Evolutionary conservation across 2,329 filamentous ascomycete species (phyloP).

Genomic region (Stemphylium beticola): DNA sequence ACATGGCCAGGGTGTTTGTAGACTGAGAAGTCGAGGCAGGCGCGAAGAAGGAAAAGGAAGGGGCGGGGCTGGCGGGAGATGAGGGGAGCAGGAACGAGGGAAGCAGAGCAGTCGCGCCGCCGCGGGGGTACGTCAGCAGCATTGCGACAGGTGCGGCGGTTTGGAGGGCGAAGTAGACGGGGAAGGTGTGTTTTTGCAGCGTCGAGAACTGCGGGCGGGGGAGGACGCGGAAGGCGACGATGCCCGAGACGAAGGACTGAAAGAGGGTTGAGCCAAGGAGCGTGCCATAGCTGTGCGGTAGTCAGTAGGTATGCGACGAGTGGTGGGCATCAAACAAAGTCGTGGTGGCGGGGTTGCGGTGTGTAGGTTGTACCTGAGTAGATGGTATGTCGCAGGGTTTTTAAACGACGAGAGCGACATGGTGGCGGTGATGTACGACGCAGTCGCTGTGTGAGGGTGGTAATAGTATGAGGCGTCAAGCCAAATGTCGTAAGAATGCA

Average conservation of each 20-base stretch:
- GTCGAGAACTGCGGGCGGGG: conserved; percentile 80
- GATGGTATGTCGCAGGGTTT: conserved; percentile 75
- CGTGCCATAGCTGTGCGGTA: conserved; percentile 73
- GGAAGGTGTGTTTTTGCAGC: conserved; percentile 79
- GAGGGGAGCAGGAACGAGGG: neutral
- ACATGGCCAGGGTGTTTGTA: conserved; percentile 31
- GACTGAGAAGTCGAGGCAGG: conserved; percentile 3
- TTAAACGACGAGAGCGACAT: conserved; percentile 60
- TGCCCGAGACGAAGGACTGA: conserved; percentile 78
- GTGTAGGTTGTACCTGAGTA: conserved; percentile 64
- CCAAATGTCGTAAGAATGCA: neutral
- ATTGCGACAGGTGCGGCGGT: conserved; percentile 74
- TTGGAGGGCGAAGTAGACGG: conserved; percentile 87
- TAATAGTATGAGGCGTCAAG: neutral
- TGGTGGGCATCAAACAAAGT: neutral
- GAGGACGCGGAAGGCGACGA: conserved; percentile 77
- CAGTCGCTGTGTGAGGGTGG: neutral
- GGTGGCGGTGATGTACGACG: conserved; percentile 2
- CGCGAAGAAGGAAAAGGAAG: conserved; percentile 1
- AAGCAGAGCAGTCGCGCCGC: conserved; percentile 17
- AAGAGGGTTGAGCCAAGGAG: conserved; percentile 87
- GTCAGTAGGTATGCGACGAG: conserved; percentile 2
- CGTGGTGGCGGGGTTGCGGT: conserved; percentile 8
- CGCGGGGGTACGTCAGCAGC: conserved; percentile 75
- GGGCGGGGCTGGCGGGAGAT: neutral